Conservation (phyloP, 2,329 filamentous ascomycete genomes). For the Monilinia vaccinii-corymbosi region DNA sequence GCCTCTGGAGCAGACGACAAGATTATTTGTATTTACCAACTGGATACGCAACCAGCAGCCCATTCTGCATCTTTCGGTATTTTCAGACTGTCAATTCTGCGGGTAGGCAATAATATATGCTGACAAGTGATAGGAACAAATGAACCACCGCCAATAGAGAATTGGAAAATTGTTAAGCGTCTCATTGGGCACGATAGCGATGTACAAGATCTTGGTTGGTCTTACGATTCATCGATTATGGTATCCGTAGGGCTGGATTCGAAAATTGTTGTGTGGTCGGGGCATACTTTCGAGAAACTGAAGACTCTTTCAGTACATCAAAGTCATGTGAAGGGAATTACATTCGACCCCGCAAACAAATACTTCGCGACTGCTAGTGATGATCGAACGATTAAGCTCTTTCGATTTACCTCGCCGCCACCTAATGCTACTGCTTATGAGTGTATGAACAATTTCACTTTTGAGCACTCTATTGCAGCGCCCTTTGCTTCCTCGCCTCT, state of each 20-base stretch:
- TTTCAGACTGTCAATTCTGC: conserved; percentile 23
- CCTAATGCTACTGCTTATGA: conserved; percentile 92
- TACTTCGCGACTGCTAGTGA: conserved; percentile 98
- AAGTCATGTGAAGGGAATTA: conserved; percentile 97
- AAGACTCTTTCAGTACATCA: conserved; percentile 90
- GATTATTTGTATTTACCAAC: conserved; percentile 93
- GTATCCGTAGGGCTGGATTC: conserved; percentile 96
- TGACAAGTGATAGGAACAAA: conserved; percentile 49
- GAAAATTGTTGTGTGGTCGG: conserved; percentile 97
- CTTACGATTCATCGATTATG: conserved; percentile 86
- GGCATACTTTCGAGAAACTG: conserved; percentile 94
- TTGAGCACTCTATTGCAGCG: conserved; percentile 81
- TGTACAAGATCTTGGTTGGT: conserved; percentile 96
- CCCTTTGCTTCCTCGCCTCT: conserved; percentile 88
- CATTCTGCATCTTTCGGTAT: conserved; percentile 72
- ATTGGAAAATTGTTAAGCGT: conserved; percentile 92
- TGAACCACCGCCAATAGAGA: conserved; percentile 88
- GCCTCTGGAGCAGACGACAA: conserved; percentile 98
- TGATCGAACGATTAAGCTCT: conserved; percentile 93
- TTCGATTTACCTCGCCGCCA: conserved; percentile 82
- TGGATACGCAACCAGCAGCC: conserved; percentile 68
- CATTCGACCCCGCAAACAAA: conserved; percentile 97
- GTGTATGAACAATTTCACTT: conserved; percentile 91
- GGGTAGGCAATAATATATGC: neutral
- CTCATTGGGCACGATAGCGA: conserved; percentile 97